These are phyloP conservation scores for Mortierella sp. DNA, from an alignment of 371 early-diverging fungal species.

Conservation along the genomic window DNA sequence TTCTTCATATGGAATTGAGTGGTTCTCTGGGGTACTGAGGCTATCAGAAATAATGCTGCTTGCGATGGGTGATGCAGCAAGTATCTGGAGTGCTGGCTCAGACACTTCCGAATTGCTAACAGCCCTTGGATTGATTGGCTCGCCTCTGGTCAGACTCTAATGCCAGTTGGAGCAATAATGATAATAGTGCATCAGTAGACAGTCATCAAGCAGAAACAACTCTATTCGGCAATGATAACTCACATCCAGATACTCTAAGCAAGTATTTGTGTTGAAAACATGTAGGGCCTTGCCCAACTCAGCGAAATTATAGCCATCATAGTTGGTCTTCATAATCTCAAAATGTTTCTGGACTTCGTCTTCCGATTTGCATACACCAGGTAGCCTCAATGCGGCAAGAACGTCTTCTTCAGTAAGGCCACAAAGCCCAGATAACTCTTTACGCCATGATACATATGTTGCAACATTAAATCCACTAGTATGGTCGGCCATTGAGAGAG, in stretches of 20 bases:
- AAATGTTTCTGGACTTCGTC: conserved; percentile 5
- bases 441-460: conserved; percentile 29
- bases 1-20: not conserved
- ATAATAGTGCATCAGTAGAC: not conserved
- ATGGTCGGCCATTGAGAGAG: conserved; percentile 39
- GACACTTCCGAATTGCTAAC: conserved; percentile 3
- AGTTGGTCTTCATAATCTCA: not conserved
- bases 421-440: conserved; percentile 35
- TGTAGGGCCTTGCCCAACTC: conserved; percentile 26
- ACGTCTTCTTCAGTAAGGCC: conserved; percentile 24
- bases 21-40: not conserved
- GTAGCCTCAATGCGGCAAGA: not conserved
- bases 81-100: conserved; percentile 1
- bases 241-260: conserved; percentile 27
- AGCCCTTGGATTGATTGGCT: not conserved
- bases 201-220: conserved; percentile 2
- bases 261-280: conserved; percentile 25
- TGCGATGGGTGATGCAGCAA: not conserved
- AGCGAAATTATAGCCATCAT: conserved; percentile 27
- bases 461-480: conserved; percentile 50
- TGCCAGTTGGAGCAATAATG: conserved; percentile 1
- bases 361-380: not conserved
- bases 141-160: not conserved
- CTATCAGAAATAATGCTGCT: not conserved
- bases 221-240: conserved; percentile 15